Evolutionary conservation across 2,329 filamentous ascomycete genomes (phyloP), one percentile per base, ranked within the genome.

Genomic region (Colletotrichum sp.): DNA sequence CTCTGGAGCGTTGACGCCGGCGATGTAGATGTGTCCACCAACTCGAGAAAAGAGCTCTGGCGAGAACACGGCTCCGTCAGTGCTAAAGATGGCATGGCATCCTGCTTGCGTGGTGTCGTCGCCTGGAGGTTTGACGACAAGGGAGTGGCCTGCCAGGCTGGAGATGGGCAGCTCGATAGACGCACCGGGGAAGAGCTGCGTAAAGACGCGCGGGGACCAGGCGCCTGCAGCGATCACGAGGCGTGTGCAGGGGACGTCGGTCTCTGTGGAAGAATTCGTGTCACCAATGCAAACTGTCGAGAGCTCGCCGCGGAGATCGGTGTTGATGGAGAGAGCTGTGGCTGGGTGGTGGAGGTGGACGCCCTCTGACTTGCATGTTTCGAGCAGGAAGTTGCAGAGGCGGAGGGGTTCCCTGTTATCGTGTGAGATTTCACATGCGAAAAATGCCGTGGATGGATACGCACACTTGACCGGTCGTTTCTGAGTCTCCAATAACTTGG

Each of bases 11-110:
- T 96, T 96, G 49, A 96, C 82, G 0, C 95, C 95, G 0, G 93
- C 93, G 39, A 96, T 85, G 82, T 95, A 96, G 24, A 96, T 90
- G 72, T 95, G 90, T 1, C 92, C 93, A 10, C 91, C 91, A 6
- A 90, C 80, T 13, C 95, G 88, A 2, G 92, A 92, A 83, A 95
- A 95, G 13, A 95, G 87, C 82, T 96, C 95, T 0, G 94, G 93
- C 4, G 91, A 92, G 83, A 93, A 95, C 0, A 88, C 89, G 4
- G 85, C 84, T 1, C 84, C 86, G 72, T 91, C 88, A 5, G 90
- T 90, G 4, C 92, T 92, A 80, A 95, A 96, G 4, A 96, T 84
- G 3, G 94, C 92, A 82, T 95, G 92, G 81, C 92, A 94, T 4
- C 87, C 86, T 36, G 85, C 79, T 3, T 80, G 80, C 69, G 89